Evolutionary conservation across 768 basidiomycete genomes (phyloP).

Genomic region (Hirschioporus abietinus): DNA sequence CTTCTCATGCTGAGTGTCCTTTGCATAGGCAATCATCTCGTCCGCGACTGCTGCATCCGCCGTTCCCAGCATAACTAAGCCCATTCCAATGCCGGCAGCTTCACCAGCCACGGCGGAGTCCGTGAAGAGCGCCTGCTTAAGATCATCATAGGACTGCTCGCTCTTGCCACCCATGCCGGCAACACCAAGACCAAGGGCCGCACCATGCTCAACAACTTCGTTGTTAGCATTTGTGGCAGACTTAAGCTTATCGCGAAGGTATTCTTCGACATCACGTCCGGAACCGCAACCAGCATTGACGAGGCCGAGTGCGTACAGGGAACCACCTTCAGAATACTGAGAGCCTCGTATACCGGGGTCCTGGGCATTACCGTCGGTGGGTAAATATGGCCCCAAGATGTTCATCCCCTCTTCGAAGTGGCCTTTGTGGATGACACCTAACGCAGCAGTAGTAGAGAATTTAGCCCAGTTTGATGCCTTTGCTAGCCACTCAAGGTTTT

Average conservation of each 20-base stretch:
- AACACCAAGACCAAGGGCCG: constrained; percentile 93
- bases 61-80: constrained; percentile 96
- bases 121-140: constrained; percentile 83
- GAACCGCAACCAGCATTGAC: constrained; percentile 90
- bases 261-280: constrained; percentile 59
- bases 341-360: constrained; percentile 67
- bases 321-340: constrained; percentile 91
- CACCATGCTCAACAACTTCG: constrained; percentile 95
- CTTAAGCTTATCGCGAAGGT: constrained; percentile 76
- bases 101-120: constrained; percentile 97
- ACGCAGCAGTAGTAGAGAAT: constrained; percentile 93
- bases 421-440: constrained; percentile 97
- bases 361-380: constrained; percentile 52
- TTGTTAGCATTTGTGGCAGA: constrained; percentile 45
- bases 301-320: constrained; percentile 90
- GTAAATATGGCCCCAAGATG: constrained; percentile 92
- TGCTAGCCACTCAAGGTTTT: constrained; percentile 95
- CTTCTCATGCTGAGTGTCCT: constrained; percentile 98
- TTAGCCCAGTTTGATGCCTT: constrained; percentile 98
- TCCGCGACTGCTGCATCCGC: constrained; percentile 72
- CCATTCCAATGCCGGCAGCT: constrained; percentile 96
- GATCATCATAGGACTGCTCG: constrained; percentile 84
- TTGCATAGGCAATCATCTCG: constrained; percentile 95
- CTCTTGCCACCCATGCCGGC: constrained; percentile 92
- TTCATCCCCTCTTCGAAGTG: constrained; percentile 90